A percentile compares a stretch with the other conserved stretches of the same genome.
These are phyloP conservation scores for Dothidotthia symphoricarpi DNA, from an alignment of 2,329 filamentous ascomycete species.

Conservation along the genomic window DNA sequence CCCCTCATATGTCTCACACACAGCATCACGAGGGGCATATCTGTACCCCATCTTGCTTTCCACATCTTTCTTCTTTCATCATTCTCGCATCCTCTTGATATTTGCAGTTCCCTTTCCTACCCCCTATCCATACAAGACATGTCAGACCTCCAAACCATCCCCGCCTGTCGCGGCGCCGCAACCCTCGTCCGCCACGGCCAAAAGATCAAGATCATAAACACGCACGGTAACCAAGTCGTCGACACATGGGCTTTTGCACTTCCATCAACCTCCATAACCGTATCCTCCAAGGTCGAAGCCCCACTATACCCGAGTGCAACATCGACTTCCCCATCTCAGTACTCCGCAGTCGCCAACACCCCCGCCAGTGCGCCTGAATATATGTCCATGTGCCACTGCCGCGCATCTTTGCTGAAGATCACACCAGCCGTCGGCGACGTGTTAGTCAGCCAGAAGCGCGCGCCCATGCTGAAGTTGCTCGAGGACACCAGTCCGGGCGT, in stretches of 20 bases:
- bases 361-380: conserved; percentile 33
- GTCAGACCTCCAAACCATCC: conserved; percentile 35
- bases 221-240: conserved; percentile 51
- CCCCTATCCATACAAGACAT: too few relatives aligned
- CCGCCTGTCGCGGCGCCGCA: conserved; percentile 48
- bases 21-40: too few relatives aligned
- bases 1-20: too few relatives aligned
- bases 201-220: conserved; percentile 49
- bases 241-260: conserved; percentile 52
- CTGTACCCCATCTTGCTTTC: too few relatives aligned
- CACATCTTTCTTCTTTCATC: too few relatives aligned
- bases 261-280: conserved; percentile 16
- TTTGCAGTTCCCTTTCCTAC: not conserved
- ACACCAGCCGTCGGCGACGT: conserved; percentile 31
- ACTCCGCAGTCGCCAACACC: conserved; percentile 24
- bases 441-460: conserved; percentile 36
- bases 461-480: conserved; percentile 33
- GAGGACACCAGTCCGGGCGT: conserved; percentile 37
- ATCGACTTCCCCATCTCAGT: conserved; percentile 19
- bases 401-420: conserved; percentile 29
- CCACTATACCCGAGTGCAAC: conserved; percentile 31
- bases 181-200: conserved; percentile 41
- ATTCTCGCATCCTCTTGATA: too few relatives aligned
- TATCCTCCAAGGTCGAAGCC: conserved; percentile 26
- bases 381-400: conserved; percentile 41